A percentile compares a stretch with the other conserved stretches of the same genome.
These are phyloP conservation scores for Ulota crispa DNA, from an alignment of 225 moss, liverwort and hornwort species.

Conservation along the genomic window DNA sequence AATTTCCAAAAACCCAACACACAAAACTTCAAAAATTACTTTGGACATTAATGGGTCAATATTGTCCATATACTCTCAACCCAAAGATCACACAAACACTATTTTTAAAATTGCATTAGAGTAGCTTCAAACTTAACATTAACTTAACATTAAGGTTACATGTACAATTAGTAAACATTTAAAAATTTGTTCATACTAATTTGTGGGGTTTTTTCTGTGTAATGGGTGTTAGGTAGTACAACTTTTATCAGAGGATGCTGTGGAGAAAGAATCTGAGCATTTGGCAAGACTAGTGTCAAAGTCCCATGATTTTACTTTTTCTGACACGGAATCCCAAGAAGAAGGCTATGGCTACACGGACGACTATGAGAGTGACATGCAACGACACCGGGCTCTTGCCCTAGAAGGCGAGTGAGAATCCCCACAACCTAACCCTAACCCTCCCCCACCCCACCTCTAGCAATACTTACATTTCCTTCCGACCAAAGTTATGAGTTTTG, in stretches of 20 bases:
- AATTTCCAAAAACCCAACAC: no score
- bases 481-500: not conserved
- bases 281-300: constrained; percentile 50
- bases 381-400: constrained; percentile 64
- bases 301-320: constrained; percentile 45
- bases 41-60: no score
- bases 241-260: constrained; percentile 43
- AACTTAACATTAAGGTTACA: not conserved
- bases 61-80: no score
- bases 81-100: not conserved
- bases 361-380: constrained; percentile 66
- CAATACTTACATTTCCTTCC: not conserved
- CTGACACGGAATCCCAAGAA: constrained; percentile 48
- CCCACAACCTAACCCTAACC: not conserved
- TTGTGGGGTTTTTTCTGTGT: not conserved
- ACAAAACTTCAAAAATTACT: no score
- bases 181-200: not conserved
- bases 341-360: constrained; percentile 58
- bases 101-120: not conserved
- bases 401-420: constrained; percentile 46
- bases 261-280: constrained; percentile 52
- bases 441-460: no score
- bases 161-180: not conserved
- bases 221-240: constrained; percentile 47
- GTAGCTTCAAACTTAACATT: not conserved